Base-by-base conservation (phyloP, 1,139 yeast species). In the Fermentozyma sake region DNA sequence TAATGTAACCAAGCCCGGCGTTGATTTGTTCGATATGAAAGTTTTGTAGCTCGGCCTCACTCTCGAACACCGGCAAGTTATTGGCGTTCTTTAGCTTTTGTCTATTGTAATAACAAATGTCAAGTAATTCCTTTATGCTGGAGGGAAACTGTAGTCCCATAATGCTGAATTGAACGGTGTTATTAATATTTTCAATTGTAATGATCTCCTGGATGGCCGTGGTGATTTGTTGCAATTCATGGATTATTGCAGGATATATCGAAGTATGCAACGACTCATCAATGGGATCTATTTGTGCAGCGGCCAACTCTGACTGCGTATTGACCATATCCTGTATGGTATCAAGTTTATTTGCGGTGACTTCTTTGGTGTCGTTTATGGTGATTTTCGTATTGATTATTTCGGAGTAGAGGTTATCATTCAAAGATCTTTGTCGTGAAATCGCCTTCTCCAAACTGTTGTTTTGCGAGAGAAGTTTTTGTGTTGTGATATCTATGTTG, bases 141-240 rank as follows among this genome's bases (percentile, higher is more conserved):
- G 52, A 34, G 1, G 72, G 72, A 28, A 65, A 61, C 29, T 61
- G 63, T 3, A 63, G 38, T 0, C 63, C 68, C 37, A 52, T 28
- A 2, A 67, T 61, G 16, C 49, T 42, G 33, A 62, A 57, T n/a
- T 44, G 44, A 11, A 49, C 42, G 5, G 55, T 31, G 22, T 44
- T 39, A 15, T 44, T 41, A 4, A 43, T 33, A 28, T 52, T 53
- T 9, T 44, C 48, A n/a, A 66, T 61, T 9, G 48, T 44, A 16
- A 61, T 41, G 2, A 56, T 43, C 16, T 57, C 52, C 17, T 39
- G 45, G 6, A 63, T 28, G 0, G 46, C 36, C 7, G 30, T 24
- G 8, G 55, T 50, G 9, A 37, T 29, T 3, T 32, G 26, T 12
- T 41, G 48, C 7, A 63, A 39, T 15, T 39, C 29, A 1, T 24